Base-by-base conservation (phyloP, 148 eudicot genomes). In the Fagopyrum esculentum region DNA sequence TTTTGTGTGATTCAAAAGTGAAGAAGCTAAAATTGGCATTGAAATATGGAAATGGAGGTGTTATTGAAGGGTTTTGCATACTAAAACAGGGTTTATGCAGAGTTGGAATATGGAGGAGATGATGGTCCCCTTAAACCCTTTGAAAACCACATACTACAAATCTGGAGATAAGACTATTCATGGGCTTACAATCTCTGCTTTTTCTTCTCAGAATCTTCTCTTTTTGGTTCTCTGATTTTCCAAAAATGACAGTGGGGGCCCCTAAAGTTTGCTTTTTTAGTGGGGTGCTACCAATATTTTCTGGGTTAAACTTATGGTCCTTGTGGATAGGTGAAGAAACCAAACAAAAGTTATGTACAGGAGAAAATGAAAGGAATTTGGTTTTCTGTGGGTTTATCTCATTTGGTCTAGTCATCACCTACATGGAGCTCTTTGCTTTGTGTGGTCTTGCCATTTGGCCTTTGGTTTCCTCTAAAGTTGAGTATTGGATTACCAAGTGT, bases 361-460 rank as follows among this genome's bases (percentile, higher is more conserved):
- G 45, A 15, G 30, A 30, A 61, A 22, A 61, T 29, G 43, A 30
- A 61, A 61, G 44, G 69, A 43, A 6, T 29, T 61, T 59, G 63
- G 63, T 19, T 17, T 57, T 57, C 26, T 19, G 30, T 57, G 63
- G 2, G 9, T 19, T 57, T 57, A 57, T 57, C 63, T 17, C 7
- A 56, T n/a, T 60, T 26, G 35, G 68, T 60, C 68, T 60, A 60
- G 68, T 60, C 69, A 61, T 61, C 69, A 61, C 30, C 16, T 61
- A 29, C 44, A 61, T 11, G 69, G 44, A 26, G 69, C 69, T 57
- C 30, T 17, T 30, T 57, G 3, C 3, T 17, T 40, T 61, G 44
- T 61, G 69, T 9, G 69, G 44, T 30, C 15, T 9, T 61, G 69
- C 43, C 69, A 61, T 61, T 40, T 61, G 69, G 69, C 69, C 69